Percentiles rank a stretch among this genome's conserved stretches.
These are phyloP conservation scores for Carex parvula DNA, from an alignment of 176 grass and related monocot genomes.

Conservation along the genomic window DNA sequence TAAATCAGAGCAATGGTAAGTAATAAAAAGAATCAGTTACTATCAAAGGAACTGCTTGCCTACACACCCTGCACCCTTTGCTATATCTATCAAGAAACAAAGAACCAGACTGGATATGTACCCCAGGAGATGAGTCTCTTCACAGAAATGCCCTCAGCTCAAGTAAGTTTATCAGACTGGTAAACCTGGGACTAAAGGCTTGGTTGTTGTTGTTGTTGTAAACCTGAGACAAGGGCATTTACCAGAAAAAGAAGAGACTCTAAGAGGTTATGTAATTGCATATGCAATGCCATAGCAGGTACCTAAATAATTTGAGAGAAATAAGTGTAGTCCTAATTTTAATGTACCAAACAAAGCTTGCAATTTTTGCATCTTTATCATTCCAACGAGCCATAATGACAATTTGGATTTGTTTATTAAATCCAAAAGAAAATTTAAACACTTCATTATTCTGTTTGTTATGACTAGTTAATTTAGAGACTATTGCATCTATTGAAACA, in stretches of 20 bases:
- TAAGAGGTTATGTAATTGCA: slow-evolving; percentile 2
- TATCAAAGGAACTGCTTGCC: neutral
- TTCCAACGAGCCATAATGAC: neutral
- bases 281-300: neutral
- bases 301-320: neutral
- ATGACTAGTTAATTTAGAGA: neutral
- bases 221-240: neutral
- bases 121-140: neutral
- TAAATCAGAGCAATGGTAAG: slow-evolving; percentile 16
- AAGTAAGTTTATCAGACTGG: neutral
- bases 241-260: neutral
- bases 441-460: neutral
- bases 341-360: neutral
- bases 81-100: neutral
- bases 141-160: neutral
- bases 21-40: neutral
- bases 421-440: neutral
- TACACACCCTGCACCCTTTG: neutral
- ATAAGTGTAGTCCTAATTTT: neutral
- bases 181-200: neutral
- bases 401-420: neutral
- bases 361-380: neutral
- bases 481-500: neutral
- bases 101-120: neutral
- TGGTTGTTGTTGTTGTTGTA: too few relatives aligned